Conservation (phyloP, 768 basidiomycete genomes). For the Boletus reticuloceps region DNA sequence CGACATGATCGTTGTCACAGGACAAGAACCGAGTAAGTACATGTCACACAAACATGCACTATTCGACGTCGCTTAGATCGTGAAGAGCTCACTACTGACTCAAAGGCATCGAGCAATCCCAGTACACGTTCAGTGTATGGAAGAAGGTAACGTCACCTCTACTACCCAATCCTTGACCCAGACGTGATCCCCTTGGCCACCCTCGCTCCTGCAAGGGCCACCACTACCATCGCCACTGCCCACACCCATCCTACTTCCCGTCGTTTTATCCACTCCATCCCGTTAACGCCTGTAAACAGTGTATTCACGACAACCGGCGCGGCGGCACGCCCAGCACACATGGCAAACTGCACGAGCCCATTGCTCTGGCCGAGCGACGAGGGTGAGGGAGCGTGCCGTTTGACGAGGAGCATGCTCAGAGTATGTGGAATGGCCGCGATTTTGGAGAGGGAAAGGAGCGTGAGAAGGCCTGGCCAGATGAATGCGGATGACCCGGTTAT, state of each 20-base stretch:
- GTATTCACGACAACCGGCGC: conserved; percentile 52
- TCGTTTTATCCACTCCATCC: conserved; percentile 5
- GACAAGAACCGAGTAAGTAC: no score
- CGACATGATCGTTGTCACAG: no score
- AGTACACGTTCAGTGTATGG: not conserved
- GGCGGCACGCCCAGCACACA: conserved; percentile 53
- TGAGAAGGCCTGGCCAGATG: conserved; percentile 48
- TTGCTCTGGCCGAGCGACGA: conserved; percentile 31
- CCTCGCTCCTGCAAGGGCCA: conserved; percentile 8
- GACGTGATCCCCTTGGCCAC: conserved; percentile 5
- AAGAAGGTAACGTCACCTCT: no score
- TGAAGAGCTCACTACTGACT: not conserved
- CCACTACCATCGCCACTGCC: conserved; percentile 12
- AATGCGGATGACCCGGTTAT: conserved; percentile 24
- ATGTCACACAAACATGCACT: not conserved
- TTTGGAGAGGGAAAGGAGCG: conserved; percentile 39
- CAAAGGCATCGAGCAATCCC: not conserved
- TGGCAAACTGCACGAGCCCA: conserved; percentile 55
- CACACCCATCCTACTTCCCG: conserved; percentile 12
- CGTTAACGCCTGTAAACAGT: conserved; percentile 17
- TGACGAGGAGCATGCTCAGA: conserved; percentile 60
- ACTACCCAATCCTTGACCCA: not conserved
- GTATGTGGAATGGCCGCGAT: conserved; percentile 31
- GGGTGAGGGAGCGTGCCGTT: conserved; percentile 13
- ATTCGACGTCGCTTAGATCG: not conserved